Evolutionary conservation across 129 eudicot species (phyloP).

Genomic region (Saussurea involucrata): DNA sequence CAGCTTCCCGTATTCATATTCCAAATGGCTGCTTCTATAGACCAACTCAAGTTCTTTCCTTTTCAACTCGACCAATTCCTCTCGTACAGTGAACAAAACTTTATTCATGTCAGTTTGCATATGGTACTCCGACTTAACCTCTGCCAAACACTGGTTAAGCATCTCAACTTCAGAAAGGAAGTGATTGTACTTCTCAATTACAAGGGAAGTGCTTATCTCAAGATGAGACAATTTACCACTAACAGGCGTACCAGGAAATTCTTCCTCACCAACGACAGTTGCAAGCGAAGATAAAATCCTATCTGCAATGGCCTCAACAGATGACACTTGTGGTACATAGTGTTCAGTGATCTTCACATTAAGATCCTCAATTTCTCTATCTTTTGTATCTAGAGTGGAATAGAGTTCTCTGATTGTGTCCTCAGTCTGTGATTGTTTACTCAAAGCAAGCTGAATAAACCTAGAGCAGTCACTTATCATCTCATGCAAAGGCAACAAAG

Average conservation of each 20-base stretch:
- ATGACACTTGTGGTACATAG: conserved; percentile 18
- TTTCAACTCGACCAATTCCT: conserved; percentile 41
- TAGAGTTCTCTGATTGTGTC: conserved; percentile 37
- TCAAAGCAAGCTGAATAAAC: conserved; percentile 33
- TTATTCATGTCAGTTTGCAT: conserved; percentile 40
- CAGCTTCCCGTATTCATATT: conserved; percentile 41
- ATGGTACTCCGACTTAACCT: conserved; percentile 43
- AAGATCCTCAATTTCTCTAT: conserved; percentile 45
- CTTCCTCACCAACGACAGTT: conserved; percentile 29
- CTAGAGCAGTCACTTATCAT: conserved; percentile 52
- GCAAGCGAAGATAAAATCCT: conserved; percentile 45
- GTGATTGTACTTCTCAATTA: conserved; percentile 47
- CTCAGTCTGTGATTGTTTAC: conserved; percentile 33
- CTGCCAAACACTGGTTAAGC: conserved; percentile 47
- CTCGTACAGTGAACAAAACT: conserved; percentile 37
- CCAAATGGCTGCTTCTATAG: conserved; percentile 46
- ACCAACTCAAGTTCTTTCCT: conserved; percentile 49
- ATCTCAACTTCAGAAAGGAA: conserved; percentile 51
- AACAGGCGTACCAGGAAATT: conserved; percentile 36
- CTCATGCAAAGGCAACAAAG: conserved; percentile 45
- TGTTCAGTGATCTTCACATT: conserved; percentile 32
- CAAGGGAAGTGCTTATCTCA: conserved; percentile 40
- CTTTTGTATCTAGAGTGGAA: conserved; percentile 29
- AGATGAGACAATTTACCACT: conserved; percentile 47
- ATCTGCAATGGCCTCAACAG: conserved; percentile 38